Percentiles rank a stretch among this genome's conserved stretches.
Conservation (phyloP, 2,329 filamentous ascomycete species). For the Trichoderma koningiopsis region DNA sequence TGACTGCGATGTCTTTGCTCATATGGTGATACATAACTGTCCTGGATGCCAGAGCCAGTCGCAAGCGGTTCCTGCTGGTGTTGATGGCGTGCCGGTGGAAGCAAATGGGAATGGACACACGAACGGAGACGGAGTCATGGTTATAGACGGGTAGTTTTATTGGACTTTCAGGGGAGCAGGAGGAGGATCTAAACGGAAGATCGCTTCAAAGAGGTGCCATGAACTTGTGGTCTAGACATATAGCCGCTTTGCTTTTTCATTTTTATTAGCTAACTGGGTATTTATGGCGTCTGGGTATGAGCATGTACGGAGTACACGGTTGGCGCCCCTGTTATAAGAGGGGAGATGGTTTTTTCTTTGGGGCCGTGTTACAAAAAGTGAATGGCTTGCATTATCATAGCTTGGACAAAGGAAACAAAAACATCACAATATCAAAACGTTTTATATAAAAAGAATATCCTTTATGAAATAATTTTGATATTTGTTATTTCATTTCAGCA, state of each 20-base stretch:
- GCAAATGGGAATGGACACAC: constrained; percentile 39
- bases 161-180: neutral
- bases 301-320: constrained; percentile 8
- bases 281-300: constrained; percentile 4
- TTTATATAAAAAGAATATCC: neutral
- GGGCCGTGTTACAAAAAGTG: neutral
- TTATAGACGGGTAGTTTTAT: constrained; percentile 44
- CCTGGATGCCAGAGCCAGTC: constrained; percentile 72
- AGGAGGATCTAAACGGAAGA: neutral
- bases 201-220: neutral
- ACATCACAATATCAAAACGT: neutral
- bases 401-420: neutral
- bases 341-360: constrained; percentile 2
- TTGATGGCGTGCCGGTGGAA: constrained; percentile 29
- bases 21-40: constrained; percentile 94
- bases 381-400: neutral
- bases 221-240: neutral
- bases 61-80: constrained; percentile 8
- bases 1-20: constrained; percentile 93
- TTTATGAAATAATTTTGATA: neutral
- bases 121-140: constrained; percentile 49
- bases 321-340: neutral
- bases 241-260: neutral
- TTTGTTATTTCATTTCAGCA: constrained; percentile 8
- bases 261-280: neutral